These are phyloP conservation scores for Kalmusia sp. DNA, from an alignment of 2,329 filamentous ascomycete species.

Conservation along the genomic window DNA sequence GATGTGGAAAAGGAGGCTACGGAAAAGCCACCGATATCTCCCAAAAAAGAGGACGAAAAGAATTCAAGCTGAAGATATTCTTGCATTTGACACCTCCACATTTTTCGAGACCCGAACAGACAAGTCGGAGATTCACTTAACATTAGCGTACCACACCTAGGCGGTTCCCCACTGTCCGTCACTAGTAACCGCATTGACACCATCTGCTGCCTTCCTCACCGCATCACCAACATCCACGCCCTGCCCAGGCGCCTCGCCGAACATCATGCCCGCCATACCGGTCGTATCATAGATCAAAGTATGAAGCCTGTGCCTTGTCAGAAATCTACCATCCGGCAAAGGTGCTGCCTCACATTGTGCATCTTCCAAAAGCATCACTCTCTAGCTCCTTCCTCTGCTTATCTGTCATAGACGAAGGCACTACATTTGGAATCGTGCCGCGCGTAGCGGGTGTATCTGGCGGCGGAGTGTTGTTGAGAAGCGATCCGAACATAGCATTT, in stretches of 20 bases:
- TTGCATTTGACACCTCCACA: neutral
- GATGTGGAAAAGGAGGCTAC: slow-evolving; percentile 16
- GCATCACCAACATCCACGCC: slow-evolving; percentile 18
- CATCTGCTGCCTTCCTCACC: slow-evolving; percentile 12
- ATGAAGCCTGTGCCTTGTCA: neutral
- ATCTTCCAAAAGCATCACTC: slow-evolving; percentile 19
- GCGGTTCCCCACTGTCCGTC: neutral
- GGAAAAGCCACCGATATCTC: neutral
- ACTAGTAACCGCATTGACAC: neutral
- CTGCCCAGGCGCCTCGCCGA: slow-evolving; percentile 14
- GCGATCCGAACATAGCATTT: slow-evolving; percentile 18
- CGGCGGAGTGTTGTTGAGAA: slow-evolving; percentile 14
- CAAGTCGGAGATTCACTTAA: too few relatives aligned
- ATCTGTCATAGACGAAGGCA: slow-evolving; percentile 13
- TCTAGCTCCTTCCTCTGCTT: slow-evolving; percentile 15
- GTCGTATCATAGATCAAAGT: slow-evolving; percentile 16
- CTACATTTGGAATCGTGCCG: slow-evolving; percentile 9
- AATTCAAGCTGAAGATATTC: neutral
- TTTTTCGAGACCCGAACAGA: neutral
- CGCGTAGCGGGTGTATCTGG: slow-evolving; percentile 19
- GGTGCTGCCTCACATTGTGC: slow-evolving; percentile 9
- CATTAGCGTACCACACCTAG: neutral
- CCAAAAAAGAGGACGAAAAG: slow-evolving; percentile 8
- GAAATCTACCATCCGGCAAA: neutral
- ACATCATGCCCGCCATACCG: slow-evolving; percentile 15